These are phyloP conservation scores for Cercospora sp. DNA, from an alignment of 2,329 filamentous ascomycete genomes.

Conservation along the genomic window DNA sequence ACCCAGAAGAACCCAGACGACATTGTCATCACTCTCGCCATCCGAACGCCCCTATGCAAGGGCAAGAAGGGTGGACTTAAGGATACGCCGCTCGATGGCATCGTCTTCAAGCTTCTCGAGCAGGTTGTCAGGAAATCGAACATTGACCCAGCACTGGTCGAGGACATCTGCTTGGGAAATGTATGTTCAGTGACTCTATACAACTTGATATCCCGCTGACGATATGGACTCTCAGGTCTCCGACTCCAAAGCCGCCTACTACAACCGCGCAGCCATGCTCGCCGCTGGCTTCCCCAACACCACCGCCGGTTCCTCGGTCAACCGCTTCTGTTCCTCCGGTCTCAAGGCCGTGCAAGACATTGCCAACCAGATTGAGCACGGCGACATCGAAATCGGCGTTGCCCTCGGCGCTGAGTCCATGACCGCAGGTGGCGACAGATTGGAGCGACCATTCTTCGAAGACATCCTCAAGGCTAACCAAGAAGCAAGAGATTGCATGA, in stretches of 20 bases:
- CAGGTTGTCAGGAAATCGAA: slow-evolving; percentile 45
- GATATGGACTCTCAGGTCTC: slow-evolving; percentile 59
- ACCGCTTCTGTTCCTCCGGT: slow-evolving; percentile 96
- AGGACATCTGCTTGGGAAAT: slow-evolving; percentile 89
- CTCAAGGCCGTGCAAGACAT: slow-evolving; percentile 95
- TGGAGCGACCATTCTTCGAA: slow-evolving; percentile 73
- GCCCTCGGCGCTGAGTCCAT: slow-evolving; percentile 89
- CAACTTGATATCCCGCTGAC: not conserved
- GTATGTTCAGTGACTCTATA: slow-evolving; percentile 49
- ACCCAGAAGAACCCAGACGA: slow-evolving; percentile 78
- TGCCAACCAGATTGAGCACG: slow-evolving; percentile 77
- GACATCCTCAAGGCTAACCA: slow-evolving; percentile 69
- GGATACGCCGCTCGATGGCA: slow-evolving; percentile 85
- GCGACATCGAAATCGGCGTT: slow-evolving; percentile 82
- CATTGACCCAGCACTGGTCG: slow-evolving; percentile 40
- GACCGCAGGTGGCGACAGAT: slow-evolving; percentile 69
- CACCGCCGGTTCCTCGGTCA: slow-evolving; percentile 74
- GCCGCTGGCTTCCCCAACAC: slow-evolving; percentile 94
- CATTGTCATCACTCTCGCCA: slow-evolving; percentile 90
- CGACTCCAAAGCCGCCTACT: slow-evolving; percentile 84
- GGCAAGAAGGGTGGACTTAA: slow-evolving; percentile 92
- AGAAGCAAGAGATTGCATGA: slow-evolving; percentile 81
- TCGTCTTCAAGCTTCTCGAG: slow-evolving; percentile 81
- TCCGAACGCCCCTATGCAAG: slow-evolving; percentile 87
- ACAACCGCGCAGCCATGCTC: slow-evolving; percentile 81